Evolutionary conservation across 1,284 basidiomycete species (phyloP), one percentile per base, ranked within the genome.

Genomic region (Flammula alnicola): DNA sequence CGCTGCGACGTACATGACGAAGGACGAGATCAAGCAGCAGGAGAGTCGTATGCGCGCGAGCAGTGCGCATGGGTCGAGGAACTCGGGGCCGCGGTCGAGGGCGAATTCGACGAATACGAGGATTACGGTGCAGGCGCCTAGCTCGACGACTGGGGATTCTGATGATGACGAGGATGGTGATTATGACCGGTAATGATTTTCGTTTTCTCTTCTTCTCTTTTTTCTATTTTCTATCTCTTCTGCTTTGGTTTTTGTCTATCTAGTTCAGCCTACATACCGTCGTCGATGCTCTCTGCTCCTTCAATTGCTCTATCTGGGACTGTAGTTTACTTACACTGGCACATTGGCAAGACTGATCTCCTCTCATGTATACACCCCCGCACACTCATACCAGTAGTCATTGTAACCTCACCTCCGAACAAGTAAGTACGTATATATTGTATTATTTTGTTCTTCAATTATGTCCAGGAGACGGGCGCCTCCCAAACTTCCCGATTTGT

Each of bases 21-120:
- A 72, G 54, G 71, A 77, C 44, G 83, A 86, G 65, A 50, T 73
- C 30, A 65, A 67, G 49, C 79, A 81, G 26, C 72, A 76, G 50
- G 71, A 71, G 36, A 65, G 55, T 25, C 65, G 71, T 49, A 58
- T 66, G 62, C 63, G 61, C 17, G 51, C 22, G 20, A 39, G 43
- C 16, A 39, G 37, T n/a, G 19, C 43, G n/a, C n/a, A n/a, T n/a
- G n/a, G n/a, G 25, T 39, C 55, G 26, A 38, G 43, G 8, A 41
- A 38, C 3, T 23, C 45, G 14, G 40, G 43, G 14, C 26, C 39
- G 22, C 46, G 54, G 22, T 54, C 51, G n/a, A 53, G 57, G 35
- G 52, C 54, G 20, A 51, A 49, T 39, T 59, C 61, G 23, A 47
- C 27, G 19, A 52, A 42, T 35, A 49, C 51, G 27, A 36, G 54